A percentile compares a stretch with the other conserved stretches of the same genome.
phyloP scores from a whole-genome alignment of 1,139 yeast genomes.

The Nakaseomyces kungkrabaensis region DNA sequence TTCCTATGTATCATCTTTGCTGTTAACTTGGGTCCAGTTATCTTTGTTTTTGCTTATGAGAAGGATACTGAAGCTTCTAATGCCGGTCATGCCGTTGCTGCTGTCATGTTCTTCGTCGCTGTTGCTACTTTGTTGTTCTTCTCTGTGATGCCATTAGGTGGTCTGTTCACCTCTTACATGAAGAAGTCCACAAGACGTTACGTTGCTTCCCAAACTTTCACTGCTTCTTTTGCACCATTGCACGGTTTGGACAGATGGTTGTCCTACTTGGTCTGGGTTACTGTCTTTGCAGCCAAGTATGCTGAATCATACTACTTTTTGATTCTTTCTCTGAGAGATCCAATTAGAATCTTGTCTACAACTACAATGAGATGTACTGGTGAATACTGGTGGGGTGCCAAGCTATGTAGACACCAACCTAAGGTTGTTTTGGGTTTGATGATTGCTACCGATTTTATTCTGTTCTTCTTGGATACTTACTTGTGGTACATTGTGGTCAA shows the following conservation, averaged over 20 bases:
- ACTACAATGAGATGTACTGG: conserved; percentile 73
- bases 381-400: conserved; percentile 77
- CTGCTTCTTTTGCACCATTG: conserved; percentile 79
- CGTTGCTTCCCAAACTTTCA: conserved; percentile 90
- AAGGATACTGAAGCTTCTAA: conserved; percentile 58
- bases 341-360: conserved; percentile 64
- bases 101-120: conserved; percentile 86
- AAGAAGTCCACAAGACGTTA: conserved; percentile 81
- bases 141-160: conserved; percentile 94
- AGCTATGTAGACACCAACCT: conserved; percentile 75
- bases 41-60: conserved; percentile 77
- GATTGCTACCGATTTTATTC: conserved; percentile 81
- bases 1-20: conserved; percentile 59
- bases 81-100: conserved; percentile 73
- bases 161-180: conserved; percentile 87
- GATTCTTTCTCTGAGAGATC: conserved; percentile 86
- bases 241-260: conserved; percentile 91
- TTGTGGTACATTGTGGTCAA: conserved; percentile 96
- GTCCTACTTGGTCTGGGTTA: conserved; percentile 83
- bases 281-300: conserved; percentile 82
- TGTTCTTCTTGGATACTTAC: conserved; percentile 97
- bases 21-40: conserved; percentile 74
- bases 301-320: conserved; percentile 88
- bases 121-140: conserved; percentile 75
- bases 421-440: conserved; percentile 83